A percentile compares a stretch with the other conserved stretches of the same genome.
Conservation (phyloP, 306 rosid genomes). For the Hippophae tibetana region DNA sequence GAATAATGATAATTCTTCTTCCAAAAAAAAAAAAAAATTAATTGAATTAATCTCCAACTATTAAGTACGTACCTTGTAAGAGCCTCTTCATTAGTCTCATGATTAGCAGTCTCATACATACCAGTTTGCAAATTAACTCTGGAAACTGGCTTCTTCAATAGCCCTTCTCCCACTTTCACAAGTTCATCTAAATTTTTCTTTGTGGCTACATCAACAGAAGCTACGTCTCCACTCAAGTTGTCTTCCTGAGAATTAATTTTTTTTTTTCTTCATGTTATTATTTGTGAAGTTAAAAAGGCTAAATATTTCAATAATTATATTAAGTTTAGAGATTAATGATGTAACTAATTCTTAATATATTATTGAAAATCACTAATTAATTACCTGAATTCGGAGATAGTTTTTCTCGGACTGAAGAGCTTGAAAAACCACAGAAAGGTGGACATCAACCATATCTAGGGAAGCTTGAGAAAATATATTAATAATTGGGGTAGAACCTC, state of each 20-base stretch:
- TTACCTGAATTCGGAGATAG: constrained; percentile 29
- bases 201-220: constrained; percentile 52
- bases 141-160: constrained; percentile 44
- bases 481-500: constrained; percentile 27
- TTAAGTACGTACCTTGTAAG: constrained; percentile 30
- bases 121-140: constrained; percentile 47
- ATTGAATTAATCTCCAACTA: neutral
- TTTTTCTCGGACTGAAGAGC: constrained; percentile 21
- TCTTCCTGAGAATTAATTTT: constrained; percentile 35
- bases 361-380: neutral
- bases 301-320: neutral
- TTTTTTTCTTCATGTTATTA: neutral
- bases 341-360: neutral
- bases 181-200: constrained; percentile 37
- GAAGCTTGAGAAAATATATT: constrained; percentile 29
- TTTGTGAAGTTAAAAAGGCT: neutral
- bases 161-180: constrained; percentile 32
- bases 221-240: constrained; percentile 21
- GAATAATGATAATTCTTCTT: too few relatives aligned
- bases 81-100: constrained; percentile 43
- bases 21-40: neutral
- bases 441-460: constrained; percentile 33
- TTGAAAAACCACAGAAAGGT: constrained; percentile 24
- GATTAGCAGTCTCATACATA: constrained; percentile 8
- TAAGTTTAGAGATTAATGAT: neutral